Base-by-base conservation (phyloP, 2,329 filamentous ascomycete genomes). In the Aspergillus proliferans region DNA sequence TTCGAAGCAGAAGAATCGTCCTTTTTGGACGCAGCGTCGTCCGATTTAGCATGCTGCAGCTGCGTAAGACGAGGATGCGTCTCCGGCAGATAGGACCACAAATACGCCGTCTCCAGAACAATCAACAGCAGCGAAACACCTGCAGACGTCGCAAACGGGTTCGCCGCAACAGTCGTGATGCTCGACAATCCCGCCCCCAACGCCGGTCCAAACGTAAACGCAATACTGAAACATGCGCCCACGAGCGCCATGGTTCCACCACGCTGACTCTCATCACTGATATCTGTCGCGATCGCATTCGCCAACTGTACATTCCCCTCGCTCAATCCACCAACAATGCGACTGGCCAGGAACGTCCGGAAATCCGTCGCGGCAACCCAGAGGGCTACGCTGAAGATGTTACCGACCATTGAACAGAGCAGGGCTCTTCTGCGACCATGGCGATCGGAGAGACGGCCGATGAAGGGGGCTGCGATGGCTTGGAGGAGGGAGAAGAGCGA, bases 291-390 rank as follows among this genome's bases (percentile, higher is more conserved):
- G 67, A 98, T 97, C 39, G 93, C 92, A 54, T 92, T 93, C 4
- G 93, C 92, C 12, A 98, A 78, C 74, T 98, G 93, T 2, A 98
- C 88, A 60, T 98, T 98, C 54, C 93, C 93, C 73, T 98, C 93
- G 49, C 91, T 96, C 56, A 98, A 71, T 0, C 93, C 93, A 21
- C 93, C 93, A 1, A 98, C 88, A 2, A 98, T 74, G 45, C 93
- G 84, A 59, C 89, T 95, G n/a, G 90, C 87, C 26, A 98, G 78
- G 65, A 98, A 98, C 2, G 92, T 97, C 39, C 91, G 83, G 73
- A 98, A 98, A 71, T 97, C 92, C 47, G 88, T 86, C 1, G 93
- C 93, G 41, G 85, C 81, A 7, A 96, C 89, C 93, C 93, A 98
- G 10, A 98, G 82, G 24, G 94, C 83, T 7, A 98, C 93, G 19